Base-by-base conservation (phyloP, 768 basidiomycete genomes). In the Tylopilus balloui region DNA sequence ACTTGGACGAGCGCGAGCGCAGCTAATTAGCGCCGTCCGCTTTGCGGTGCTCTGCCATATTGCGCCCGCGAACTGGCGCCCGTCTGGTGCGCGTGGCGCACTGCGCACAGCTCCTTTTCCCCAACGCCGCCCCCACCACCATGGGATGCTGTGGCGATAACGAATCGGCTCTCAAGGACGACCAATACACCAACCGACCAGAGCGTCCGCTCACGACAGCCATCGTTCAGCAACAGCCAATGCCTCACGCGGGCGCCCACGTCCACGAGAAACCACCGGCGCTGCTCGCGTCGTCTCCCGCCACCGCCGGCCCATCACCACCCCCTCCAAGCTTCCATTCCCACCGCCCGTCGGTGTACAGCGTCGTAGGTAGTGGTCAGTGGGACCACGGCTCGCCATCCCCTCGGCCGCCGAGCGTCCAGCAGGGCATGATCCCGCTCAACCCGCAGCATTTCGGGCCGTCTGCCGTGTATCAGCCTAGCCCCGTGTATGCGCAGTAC, bases 131-230 rank as follows among this genome's bases (percentile, higher is more conserved):
- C 8, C 24, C 2, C 14, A 14, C 7, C 31, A 52, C 56, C 56
- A 86, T 84, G 82, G 74, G 79, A 54, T 88, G 87, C 59, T 89
- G 86, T 62, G 83, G 84, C n/a, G 74, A 78, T 62, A 83, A 83
- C n/a, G 74, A 78, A 41, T 55, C 75, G 9, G 61, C 54, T 27
- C 59, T 62, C 29, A 58, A 62, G 24, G 61, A 69, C 48, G 53
- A 63, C 45, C 57, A 69, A 41, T 62, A 63, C 47, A 57, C 67
- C 44, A 72, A 74, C 64, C 65, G 70, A 2, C 55, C 60, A 0
- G 56, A 55, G 27, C 54, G 63, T 3, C 52, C 64, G 6, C 52
- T 58, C 23, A 60, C 68, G 20, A 64, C 69, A 1, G 66, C 62
- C 17, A 55, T 80, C 47, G 69, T 77, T 5, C 71, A 63, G 42